Conservation (phyloP, 768 basidiomycete genomes). For the Scleroderma citrinum region DNA sequence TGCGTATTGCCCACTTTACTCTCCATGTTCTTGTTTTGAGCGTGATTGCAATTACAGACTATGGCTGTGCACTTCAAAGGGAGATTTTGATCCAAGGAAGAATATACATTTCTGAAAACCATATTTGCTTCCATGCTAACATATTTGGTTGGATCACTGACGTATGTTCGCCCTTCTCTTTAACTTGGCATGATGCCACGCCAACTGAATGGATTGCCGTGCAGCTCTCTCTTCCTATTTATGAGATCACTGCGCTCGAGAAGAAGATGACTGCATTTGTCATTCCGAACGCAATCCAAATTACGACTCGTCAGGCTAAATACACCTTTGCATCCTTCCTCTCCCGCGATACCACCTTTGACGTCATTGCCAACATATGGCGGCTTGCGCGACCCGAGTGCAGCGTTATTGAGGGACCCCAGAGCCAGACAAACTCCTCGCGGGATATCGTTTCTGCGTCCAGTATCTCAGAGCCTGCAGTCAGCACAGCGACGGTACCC, state of each 20-base stretch:
- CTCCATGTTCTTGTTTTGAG: constrained; percentile 2
- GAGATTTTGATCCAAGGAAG: constrained; percentile 97
- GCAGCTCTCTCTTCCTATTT: constrained; percentile 83
- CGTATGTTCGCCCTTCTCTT: constrained; percentile 44
- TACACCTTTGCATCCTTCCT: constrained; percentile 97
- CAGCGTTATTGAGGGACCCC: constrained; percentile 26
- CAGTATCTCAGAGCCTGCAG: constrained; percentile 12
- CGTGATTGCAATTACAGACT: constrained; percentile 63
- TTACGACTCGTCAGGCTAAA: constrained; percentile 76
- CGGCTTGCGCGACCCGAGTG: constrained; percentile 74
- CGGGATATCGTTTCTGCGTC: constrained; percentile 16
- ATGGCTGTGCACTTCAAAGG: constrained; percentile 93
- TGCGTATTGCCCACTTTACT: constrained; percentile 31
- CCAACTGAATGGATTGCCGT: constrained; percentile 7
- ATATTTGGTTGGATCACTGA: constrained; percentile 99
- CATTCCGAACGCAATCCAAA: constrained; percentile 93
- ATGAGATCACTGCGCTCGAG: constrained; percentile 80
- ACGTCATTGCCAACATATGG: constrained; percentile 97
- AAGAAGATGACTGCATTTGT: constrained; percentile 98
- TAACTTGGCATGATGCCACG: neutral
- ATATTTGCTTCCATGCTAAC: constrained; percentile 98
- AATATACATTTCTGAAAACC: constrained; percentile 96
- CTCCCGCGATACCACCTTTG: constrained; percentile 90
- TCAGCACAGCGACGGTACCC: constrained; percentile 1
- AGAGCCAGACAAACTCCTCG: constrained; percentile 11